A percentile compares a stretch with the other conserved stretches of the same genome.
Conservation (phyloP, 192 early-diverging fungal genomes). For the Coemansia sp. region DNA sequence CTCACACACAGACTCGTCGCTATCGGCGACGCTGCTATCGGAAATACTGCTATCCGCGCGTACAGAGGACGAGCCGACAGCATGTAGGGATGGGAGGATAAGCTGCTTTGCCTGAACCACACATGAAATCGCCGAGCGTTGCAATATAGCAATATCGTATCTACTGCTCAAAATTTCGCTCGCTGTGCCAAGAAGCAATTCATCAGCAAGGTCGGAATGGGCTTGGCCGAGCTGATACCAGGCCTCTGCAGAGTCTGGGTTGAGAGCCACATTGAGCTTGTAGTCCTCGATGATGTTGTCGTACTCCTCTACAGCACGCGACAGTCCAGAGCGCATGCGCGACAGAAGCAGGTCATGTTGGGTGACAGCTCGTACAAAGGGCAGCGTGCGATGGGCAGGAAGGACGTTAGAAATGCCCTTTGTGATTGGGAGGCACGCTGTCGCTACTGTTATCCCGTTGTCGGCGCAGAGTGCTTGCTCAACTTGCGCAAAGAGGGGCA, state of each 20-base stretch:
- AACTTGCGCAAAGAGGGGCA: constrained; percentile 41
- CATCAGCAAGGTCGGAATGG: constrained; percentile 44
- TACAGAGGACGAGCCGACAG: too few relatives aligned
- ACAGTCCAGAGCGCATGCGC: constrained; percentile 45
- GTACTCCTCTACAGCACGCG: constrained; percentile 45
- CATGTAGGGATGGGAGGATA: constrained; percentile 11
- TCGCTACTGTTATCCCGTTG: neutral
- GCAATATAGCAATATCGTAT: constrained; percentile 38
- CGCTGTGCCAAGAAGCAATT: constrained; percentile 43
- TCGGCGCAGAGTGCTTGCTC: constrained; percentile 4
- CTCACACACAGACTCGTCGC: neutral
- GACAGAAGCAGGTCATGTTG: constrained; percentile 40
- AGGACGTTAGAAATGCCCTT: neutral
- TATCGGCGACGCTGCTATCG: neutral
- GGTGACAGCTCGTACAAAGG: constrained; percentile 41
- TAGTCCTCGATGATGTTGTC: constrained; percentile 51
- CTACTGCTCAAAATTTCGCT: constrained; percentile 28
- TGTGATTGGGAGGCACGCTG: constrained; percentile 12
- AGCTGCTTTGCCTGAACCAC: constrained; percentile 32
- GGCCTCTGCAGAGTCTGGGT: constrained; percentile 28
- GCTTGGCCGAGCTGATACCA: constrained; percentile 45
- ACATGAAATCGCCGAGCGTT: constrained; percentile 41
- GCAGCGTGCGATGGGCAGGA: constrained; percentile 23
- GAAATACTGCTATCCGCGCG: neutral
- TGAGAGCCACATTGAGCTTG: constrained; percentile 39